Conservation (phyloP, 2,329 filamentous ascomycete species). For the Aspergillus phoenicis region DNA sequence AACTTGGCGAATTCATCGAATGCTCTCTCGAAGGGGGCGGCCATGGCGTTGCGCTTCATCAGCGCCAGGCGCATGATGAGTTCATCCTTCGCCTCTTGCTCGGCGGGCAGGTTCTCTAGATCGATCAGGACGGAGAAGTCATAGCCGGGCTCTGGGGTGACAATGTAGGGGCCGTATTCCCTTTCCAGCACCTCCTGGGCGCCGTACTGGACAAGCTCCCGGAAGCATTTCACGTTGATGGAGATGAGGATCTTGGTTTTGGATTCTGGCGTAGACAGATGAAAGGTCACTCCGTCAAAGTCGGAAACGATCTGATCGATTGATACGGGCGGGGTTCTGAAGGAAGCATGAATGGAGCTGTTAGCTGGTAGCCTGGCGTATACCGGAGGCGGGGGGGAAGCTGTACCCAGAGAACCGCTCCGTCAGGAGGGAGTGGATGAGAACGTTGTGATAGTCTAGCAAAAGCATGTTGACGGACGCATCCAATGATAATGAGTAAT, state of each 20-base stretch:
- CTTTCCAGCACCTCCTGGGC: constrained; percentile 87
- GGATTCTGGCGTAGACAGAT: constrained; percentile 91
- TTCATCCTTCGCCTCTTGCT: constrained; percentile 83
- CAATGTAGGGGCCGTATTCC: constrained; percentile 92
- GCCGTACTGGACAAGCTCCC: constrained; percentile 88
- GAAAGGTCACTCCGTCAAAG: constrained; percentile 98
- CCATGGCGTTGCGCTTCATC: constrained; percentile 98
- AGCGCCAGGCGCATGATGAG: constrained; percentile 84
- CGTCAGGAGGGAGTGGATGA: constrained; percentile 93
- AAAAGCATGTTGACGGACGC: constrained; percentile 68
- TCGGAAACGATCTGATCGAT: constrained; percentile 99
- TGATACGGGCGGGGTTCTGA: constrained; percentile 77
- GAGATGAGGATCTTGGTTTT: constrained; percentile 96
- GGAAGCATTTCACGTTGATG: constrained; percentile 91
- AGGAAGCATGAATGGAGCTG: constrained; percentile 22
- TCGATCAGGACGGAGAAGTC: constrained; percentile 95
- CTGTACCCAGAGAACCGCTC: constrained; percentile 86
- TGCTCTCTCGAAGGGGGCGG: constrained; percentile 94
- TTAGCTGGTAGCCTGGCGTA: constrained; percentile 44
- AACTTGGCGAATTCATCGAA: constrained; percentile 90
- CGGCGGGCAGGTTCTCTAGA: constrained; percentile 79
- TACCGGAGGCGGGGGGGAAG: constrained; percentile 31
- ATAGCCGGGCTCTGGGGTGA: constrained; percentile 83
- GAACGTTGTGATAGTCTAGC: constrained; percentile 97
- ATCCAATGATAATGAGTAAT: constrained; percentile 18